Base-by-base conservation (phyloP, 2,329 filamentous ascomycete species). In the Monosporascus ibericus region DNA sequence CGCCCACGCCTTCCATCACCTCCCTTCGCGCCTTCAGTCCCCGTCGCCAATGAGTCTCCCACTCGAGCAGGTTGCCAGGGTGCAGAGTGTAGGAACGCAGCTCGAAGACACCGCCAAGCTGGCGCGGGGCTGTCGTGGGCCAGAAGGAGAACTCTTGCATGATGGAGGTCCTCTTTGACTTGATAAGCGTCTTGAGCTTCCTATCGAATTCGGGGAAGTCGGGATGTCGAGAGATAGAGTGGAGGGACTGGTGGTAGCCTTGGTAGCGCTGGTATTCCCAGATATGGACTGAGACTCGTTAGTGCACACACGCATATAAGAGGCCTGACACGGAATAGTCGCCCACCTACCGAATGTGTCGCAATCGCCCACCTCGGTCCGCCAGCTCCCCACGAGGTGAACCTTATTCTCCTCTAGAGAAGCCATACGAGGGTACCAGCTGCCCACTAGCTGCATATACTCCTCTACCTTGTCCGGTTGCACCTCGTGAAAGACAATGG, bases 111-210 rank as follows among this genome's bases (percentile, higher is more conserved):
- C 94, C 94, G 51, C 94, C 94, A 1, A 99, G 82, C 64, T 90
- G 79, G 55, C 94, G 90, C 0, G 94, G 94, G 5, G 92, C 81
- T 0, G 90, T 92, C 3, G 94, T 99, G 1, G 94, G 94, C 94
- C 94, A 99, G 80, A 99, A 99, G 37, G 92, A 96, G 74, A 99
- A 99, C 72, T 99, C 94, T 71, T 99, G 94, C 94, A 99, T 99
- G 49, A 99, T 80, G 0, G 92, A 96, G 5, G 87, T 88, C 61
- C 86, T 84, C 77, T 96, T 97, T 58, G 83, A 83, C 54, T 79
- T 85, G 67, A 99, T 92, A 56, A 97, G 77, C n/a, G 76, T 79
- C 72, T 91, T 92, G 49, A 99, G 85, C 73, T 92, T 88, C 57
- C 75, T 76, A 68, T 96, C 90, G 67, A 96, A 96, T 9, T 82